Evolutionary conservation across 768 basidiomycete genomes (phyloP).

Genomic region (Hirschioporus abietinus): DNA sequence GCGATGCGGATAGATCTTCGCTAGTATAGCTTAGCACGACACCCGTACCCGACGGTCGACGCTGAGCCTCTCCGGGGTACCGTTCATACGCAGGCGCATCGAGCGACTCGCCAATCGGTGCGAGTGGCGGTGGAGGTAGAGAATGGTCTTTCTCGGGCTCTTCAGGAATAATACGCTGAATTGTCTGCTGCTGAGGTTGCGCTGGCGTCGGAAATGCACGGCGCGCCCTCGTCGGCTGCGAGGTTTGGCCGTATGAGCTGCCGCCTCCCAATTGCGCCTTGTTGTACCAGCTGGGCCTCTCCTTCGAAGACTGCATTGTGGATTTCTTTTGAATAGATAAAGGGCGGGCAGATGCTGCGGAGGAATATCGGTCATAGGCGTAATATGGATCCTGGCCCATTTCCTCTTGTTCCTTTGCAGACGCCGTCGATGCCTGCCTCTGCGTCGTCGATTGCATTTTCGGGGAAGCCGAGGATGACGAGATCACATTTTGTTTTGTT

Average conservation of each 20-base stretch:
- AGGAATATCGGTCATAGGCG: not conserved
- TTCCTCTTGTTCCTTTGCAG: not conserved
- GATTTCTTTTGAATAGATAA: constrained; percentile 31
- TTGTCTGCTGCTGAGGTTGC: not conserved
- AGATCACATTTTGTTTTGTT: not conserved
- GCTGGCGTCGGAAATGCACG: not conserved
- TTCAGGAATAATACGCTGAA: constrained; percentile 4
- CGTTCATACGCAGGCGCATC: constrained; percentile 35
- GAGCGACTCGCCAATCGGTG: constrained; percentile 27
- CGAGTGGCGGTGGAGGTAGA: constrained; percentile 36
- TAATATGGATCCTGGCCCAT: not conserved
- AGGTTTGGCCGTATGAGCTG: constrained; percentile 6
- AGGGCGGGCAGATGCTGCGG: constrained; percentile 24
- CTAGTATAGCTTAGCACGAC: not conserved
- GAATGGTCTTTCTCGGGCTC: constrained; percentile 13
- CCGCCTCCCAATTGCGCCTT: constrained; percentile 23
- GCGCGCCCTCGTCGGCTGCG: not conserved
- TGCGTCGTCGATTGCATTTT: not conserved
- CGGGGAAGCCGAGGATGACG: not conserved
- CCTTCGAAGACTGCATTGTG: constrained; percentile 12
- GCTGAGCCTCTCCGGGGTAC: constrained; percentile 19
- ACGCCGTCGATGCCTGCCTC: not conserved
- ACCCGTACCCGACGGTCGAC: constrained; percentile 13
- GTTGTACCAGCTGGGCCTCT: constrained; percentile 24
- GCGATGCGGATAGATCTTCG: constrained; percentile 10